Percentiles rank a stretch among this genome's conserved stretches.
phyloP scores from a whole-genome alignment of 2,329 filamentous ascomycete genomes.

The Cladosporium cucumerinum region DNA sequence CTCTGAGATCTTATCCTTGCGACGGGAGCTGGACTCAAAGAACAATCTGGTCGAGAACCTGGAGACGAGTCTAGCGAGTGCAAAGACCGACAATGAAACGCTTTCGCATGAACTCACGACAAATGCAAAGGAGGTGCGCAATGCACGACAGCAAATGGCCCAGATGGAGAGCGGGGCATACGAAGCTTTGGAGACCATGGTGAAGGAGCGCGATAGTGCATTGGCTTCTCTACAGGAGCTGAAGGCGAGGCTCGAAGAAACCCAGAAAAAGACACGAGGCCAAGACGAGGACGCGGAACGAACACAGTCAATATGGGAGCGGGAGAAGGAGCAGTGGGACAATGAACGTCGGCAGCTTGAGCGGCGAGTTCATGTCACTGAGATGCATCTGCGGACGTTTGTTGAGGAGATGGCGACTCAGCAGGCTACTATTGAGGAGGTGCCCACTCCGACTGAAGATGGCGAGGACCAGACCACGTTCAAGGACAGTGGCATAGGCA shows the following conservation, averaged over 20 bases:
- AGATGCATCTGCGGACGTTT: constrained; percentile 77
- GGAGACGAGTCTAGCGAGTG: constrained; percentile 68
- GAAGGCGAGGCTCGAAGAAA: constrained; percentile 70
- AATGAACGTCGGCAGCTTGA: constrained; percentile 79
- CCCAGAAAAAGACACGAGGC: constrained; percentile 71
- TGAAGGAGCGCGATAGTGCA: constrained; percentile 80
- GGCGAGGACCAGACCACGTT: constrained; percentile 57
- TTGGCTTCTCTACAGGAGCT: constrained; percentile 69
- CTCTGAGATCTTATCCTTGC: constrained; percentile 83
- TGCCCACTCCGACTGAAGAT: constrained; percentile 31
- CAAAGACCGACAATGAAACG: constrained; percentile 70
- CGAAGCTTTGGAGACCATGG: constrained; percentile 78
- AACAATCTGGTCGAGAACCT: constrained; percentile 80
- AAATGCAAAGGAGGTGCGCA: constrained; percentile 71
- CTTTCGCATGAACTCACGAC: constrained; percentile 61
- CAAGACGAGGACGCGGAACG: constrained; percentile 82
- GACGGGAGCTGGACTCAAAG: constrained; percentile 88
- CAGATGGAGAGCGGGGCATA: constrained; percentile 84
- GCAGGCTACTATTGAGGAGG: constrained; percentile 48
- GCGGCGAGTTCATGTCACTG: constrained; percentile 82
- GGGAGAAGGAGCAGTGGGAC: constrained; percentile 81
- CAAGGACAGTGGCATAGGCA: constrained; percentile 55
- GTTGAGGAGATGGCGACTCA: constrained; percentile 79
- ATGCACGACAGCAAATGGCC: constrained; percentile 79
- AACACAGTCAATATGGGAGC: constrained; percentile 75